A percentile compares a stretch with the other conserved stretches of the same genome.
phyloP scores from a whole-genome alignment of 2,329 filamentous ascomycete species.

The Cercospora sojina region DNA sequence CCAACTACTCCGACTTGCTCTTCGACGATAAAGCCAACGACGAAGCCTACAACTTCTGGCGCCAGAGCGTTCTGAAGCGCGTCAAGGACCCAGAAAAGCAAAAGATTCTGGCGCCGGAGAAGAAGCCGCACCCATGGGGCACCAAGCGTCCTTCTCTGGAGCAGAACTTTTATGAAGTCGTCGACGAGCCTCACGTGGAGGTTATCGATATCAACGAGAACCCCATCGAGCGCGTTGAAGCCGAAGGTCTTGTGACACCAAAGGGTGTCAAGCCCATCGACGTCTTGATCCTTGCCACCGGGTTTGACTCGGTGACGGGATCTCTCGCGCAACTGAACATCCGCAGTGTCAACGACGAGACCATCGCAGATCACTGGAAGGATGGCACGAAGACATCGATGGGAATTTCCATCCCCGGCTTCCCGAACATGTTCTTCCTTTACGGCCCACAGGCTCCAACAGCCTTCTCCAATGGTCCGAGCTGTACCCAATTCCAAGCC shows the following conservation, averaged over 20 bases:
- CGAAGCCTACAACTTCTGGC: constrained; percentile 41
- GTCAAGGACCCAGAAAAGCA: constrained; percentile 52
- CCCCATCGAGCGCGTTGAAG: constrained; percentile 42
- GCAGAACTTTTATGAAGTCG: constrained; percentile 47
- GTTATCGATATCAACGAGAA: constrained; percentile 44
- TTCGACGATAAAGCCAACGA: constrained; percentile 42
- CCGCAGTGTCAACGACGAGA: constrained; percentile 36
- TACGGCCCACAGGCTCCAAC: constrained; percentile 51
- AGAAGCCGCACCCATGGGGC: constrained; percentile 54
- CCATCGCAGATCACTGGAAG: constrained; percentile 47
- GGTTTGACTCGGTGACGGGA: constrained; percentile 45
- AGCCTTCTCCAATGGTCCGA: constrained; percentile 49
- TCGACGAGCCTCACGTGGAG: constrained; percentile 43
- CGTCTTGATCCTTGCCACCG: constrained; percentile 46
- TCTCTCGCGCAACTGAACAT: constrained; percentile 41
- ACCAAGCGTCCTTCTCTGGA: constrained; percentile 48
- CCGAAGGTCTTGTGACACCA: constrained; percentile 42
- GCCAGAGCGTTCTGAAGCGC: constrained; percentile 45
- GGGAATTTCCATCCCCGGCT: constrained; percentile 38
- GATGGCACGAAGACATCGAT: constrained; percentile 44
- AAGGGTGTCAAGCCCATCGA: constrained; percentile 48
- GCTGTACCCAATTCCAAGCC: constrained; percentile 43
- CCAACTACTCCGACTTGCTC: constrained; percentile 41
- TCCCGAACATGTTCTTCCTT: constrained; percentile 45
- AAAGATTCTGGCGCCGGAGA: constrained; percentile 54